Percentiles rank a stretch among this genome's conserved stretches.
phyloP scores from a whole-genome alignment of 75 land plant genomes.

The Cryptomeria japonica region DNA sequence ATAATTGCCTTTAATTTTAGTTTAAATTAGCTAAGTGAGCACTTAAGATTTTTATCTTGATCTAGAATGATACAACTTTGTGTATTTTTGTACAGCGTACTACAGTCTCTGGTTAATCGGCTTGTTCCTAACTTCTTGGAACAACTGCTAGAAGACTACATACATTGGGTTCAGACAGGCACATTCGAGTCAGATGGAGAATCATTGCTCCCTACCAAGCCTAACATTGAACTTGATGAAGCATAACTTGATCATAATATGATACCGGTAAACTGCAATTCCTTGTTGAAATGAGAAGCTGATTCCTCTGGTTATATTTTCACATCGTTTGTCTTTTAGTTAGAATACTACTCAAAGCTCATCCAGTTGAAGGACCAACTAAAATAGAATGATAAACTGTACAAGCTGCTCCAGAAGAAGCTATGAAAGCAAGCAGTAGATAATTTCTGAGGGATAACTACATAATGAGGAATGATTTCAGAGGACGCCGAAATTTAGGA shows the following conservation, averaged over 20 bases:
- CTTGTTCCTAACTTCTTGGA: conserved; percentile 32
- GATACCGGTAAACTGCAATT: neutral
- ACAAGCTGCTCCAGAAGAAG: neutral
- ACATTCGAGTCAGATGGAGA: neutral
- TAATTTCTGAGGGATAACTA: neutral
- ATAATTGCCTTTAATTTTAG: neutral
- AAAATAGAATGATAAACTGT: neutral
- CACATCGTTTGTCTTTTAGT: neutral
- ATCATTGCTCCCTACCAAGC: neutral
- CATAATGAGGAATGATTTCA: neutral
- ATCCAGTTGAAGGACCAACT: neutral
- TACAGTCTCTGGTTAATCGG: conserved; percentile 38
- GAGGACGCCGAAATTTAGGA: neutral
- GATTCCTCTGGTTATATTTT: neutral
- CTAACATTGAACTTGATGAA: conserved; percentile 5
- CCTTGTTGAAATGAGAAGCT: neutral
- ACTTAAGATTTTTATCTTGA: neutral
- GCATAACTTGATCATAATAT: neutral
- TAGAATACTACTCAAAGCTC: neutral
- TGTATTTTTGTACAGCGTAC: conserved; percentile 20
- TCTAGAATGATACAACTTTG: neutral
- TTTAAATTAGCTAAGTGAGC: neutral
- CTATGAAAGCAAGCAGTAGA: conserved; percentile 2
- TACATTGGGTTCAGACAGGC: conserved; percentile 27
- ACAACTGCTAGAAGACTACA: conserved; percentile 24